Conservation (phyloP, 2,329 filamentous ascomycete genomes). For the Fusarium miscanthi region DNA sequence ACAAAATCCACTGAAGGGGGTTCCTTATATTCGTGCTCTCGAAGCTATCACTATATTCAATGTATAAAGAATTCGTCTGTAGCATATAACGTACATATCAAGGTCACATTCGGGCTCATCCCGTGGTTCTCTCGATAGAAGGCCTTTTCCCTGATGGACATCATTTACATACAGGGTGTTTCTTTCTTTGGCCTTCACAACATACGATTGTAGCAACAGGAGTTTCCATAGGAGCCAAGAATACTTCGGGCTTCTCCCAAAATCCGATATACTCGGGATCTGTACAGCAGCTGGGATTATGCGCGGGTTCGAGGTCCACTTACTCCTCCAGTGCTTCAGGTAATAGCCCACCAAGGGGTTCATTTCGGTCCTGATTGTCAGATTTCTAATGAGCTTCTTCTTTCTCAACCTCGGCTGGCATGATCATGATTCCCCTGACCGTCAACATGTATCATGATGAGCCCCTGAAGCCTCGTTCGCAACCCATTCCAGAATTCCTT, state of each 20-base stretch:
- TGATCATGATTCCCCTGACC: background rate
- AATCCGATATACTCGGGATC: background rate
- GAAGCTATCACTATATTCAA: background rate
- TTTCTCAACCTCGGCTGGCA: background rate
- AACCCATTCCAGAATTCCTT: constrained; percentile 33
- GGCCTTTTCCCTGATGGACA: background rate
- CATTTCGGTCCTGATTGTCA: background rate
- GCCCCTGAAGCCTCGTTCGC: background rate
- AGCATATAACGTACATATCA: no score
- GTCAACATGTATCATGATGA: background rate
- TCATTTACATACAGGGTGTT: accelerated
- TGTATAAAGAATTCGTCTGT: background rate
- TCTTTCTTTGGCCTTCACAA: background rate
- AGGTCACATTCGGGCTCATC: background rate
- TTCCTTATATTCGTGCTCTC: background rate
- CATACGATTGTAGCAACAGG: background rate
- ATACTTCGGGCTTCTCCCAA: background rate
- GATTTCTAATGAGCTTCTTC: background rate
- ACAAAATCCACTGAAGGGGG: no score
- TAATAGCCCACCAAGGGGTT: background rate
- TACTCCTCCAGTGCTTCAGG: background rate
- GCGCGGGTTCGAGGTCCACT: background rate
- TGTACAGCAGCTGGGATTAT: background rate
- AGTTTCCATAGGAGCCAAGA: background rate
- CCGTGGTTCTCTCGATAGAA: background rate